A percentile compares a stretch with the other conserved stretches of the same genome.
phyloP scores from a whole-genome alignment of 352 stramenopile genomes.

The Pythium rishiriense region DNA sequence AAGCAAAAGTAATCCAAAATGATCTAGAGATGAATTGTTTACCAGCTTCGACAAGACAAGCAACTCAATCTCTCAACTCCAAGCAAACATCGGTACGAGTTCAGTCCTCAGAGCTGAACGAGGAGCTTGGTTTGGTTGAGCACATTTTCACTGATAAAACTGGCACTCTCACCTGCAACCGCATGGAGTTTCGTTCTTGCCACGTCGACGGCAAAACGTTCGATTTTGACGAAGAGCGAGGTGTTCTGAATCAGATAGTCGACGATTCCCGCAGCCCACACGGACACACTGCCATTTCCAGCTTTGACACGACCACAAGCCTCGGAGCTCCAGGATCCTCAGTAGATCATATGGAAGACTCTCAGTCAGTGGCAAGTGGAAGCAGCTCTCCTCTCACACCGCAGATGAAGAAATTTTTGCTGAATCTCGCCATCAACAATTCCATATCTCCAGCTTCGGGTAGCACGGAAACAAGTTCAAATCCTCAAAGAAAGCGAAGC shows the following conservation, averaged over 20 bases:
- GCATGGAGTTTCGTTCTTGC: conserved; percentile 93
- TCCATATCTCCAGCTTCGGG: conserved; percentile 31
- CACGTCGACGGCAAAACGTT: conserved; percentile 84
- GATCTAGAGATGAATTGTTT: conserved; percentile 59
- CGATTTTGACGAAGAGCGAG: conserved; percentile 36
- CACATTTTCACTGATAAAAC: conserved; percentile 97
- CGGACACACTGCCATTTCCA: not conserved
- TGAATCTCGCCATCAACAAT: conserved; percentile 68
- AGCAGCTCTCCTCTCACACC: not conserved
- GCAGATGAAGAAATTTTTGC: conserved; percentile 30
- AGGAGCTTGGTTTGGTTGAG: conserved; percentile 93
- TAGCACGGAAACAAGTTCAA: not conserved
- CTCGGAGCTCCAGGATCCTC: not conserved
- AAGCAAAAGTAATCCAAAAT: conserved; percentile 66
- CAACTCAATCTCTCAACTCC: not conserved
- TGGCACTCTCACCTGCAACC: conserved; percentile 91
- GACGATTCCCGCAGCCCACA: not conserved
- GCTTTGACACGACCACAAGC: not conserved
- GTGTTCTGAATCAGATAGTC: conserved; percentile 18
- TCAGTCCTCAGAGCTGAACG: conserved; percentile 80
- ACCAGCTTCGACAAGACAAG: conserved; percentile 21
- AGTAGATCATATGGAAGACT: not conserved
- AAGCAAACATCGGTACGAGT: conserved; percentile 16
- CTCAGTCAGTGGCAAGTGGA: not conserved
- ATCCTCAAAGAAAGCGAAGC: not conserved